Base-by-base conservation (phyloP, 768 basidiomycete species). In the Leccinum aurantiacum region DNA sequence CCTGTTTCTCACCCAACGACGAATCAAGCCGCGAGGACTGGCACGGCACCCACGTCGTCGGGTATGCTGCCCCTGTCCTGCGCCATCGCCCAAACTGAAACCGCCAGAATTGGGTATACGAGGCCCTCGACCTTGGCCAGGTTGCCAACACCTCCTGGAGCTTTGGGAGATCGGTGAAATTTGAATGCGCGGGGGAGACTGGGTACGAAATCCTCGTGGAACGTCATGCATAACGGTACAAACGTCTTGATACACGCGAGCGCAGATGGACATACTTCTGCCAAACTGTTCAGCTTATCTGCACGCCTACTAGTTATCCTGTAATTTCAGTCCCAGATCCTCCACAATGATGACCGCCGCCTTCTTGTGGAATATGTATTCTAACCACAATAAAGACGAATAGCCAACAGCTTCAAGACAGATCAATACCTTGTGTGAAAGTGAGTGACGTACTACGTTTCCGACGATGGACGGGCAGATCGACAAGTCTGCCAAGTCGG, bases 321-420 rank as follows among this genome's bases (percentile, higher is more conserved):
- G 8, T 41, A n/a, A 41, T n/a, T 15, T 24, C 13, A 47, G 3
- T 6, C 59, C 59, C 15, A 81, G 60, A 24, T 87, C 87, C 58
- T 85, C 77, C 2, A 80, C 38, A 41, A n/a, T 41, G 38, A 41
- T 41, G 38, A 41, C 38, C 38, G 17, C 38, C 17, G 38, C 17
- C 38, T 41, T 41, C 17, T 41, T 8, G 78, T 78, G 0, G 77
- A 78, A 57, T 78, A 79, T 1, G 81, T 81, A 57, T 80, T 80
- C 74, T 67, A 9, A 14, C 29, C 35, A 29, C 17, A 8, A n/a
- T 5, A 47, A 6, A 2, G 8, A 25, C 8, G 3, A 53, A 15
- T 4, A 24, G 5, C 41, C 9, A 64, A 27, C 17, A 2, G 35
- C 17, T 1, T 31, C 1, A 3, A 11, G 13, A 13, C 14, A 10